A percentile compares a stretch with the other conserved stretches of the same genome.
These are phyloP conservation scores for Acrodontium crateriforme DNA, from an alignment of 2,329 filamentous ascomycete genomes.

Conservation along the genomic window DNA sequence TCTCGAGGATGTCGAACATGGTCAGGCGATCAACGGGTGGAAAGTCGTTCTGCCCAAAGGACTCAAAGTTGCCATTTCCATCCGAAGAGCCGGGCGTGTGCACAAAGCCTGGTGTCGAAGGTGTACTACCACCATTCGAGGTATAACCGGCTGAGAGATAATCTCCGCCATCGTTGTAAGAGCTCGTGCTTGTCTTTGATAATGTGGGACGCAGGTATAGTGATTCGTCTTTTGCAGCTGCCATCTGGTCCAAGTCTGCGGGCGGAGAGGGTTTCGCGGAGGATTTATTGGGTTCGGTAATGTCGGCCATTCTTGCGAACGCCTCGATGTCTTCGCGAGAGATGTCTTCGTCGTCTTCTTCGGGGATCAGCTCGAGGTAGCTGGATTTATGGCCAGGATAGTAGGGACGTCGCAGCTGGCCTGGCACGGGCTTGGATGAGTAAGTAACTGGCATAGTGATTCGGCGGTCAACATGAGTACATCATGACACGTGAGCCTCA, in stretches of 20 bases:
- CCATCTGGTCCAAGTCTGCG: slow-evolving; percentile 16
- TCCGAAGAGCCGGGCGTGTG: slow-evolving; percentile 71
- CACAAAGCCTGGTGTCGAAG: slow-evolving; percentile 45
- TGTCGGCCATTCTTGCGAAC: slow-evolving; percentile 15
- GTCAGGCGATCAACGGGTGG: slow-evolving; percentile 81
- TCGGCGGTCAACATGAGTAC: neutral
- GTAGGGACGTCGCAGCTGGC: slow-evolving; percentile 9
- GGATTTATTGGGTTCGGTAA: slow-evolving; percentile 6
- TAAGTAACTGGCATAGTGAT: slow-evolving; percentile 4
- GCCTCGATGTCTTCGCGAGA: slow-evolving; percentile 13
- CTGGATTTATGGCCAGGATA: slow-evolving; percentile 14
- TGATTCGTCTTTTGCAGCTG: slow-evolving; percentile 16
- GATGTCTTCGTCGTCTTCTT: slow-evolving; percentile 8
- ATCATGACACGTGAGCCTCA: neutral
- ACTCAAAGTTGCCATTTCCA: slow-evolving; percentile 63
- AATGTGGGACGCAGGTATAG: slow-evolving; percentile 8
- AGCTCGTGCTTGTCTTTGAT: slow-evolving; percentile 4
- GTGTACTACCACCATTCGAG: slow-evolving; percentile 18
- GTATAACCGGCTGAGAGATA: slow-evolving; percentile 27
- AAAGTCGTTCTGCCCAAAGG: slow-evolving; percentile 68
- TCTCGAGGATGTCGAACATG: slow-evolving; percentile 87
- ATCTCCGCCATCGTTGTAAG: slow-evolving; percentile 11
- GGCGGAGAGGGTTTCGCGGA: slow-evolving; percentile 1
- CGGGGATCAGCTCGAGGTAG: slow-evolving; percentile 17
- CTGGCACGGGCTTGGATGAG: neutral